phyloP scores from a whole-genome alignment of 805 yeast species.

The Phaffomyces opuntiae region DNA sequence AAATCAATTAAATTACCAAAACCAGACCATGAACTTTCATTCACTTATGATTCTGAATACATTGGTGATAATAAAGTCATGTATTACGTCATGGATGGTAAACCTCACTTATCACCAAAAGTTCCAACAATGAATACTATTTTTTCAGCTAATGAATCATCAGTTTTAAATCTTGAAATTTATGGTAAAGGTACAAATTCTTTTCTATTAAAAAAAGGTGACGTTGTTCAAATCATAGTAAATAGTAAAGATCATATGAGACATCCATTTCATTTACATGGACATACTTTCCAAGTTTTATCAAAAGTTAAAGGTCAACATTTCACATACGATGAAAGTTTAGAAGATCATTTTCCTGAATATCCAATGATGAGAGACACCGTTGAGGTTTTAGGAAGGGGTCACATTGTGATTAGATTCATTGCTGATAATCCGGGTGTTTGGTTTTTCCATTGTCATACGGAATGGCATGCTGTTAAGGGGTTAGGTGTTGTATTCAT shows the following conservation, averaged over 20 bases:
- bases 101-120: slow-evolving; percentile 57
- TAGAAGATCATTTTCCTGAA: slow-evolving; percentile 33
- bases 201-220: slow-evolving; percentile 50
- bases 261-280: slow-evolving; percentile 76
- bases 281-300: slow-evolving; percentile 57
- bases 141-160: slow-evolving; percentile 44
- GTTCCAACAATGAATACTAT: slow-evolving; percentile 66
- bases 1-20: slow-evolving; percentile 32
- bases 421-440: slow-evolving; percentile 85
- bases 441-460: slow-evolving; percentile 92
- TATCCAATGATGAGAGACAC: slow-evolving; percentile 67
- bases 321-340: slow-evolving; percentile 7
- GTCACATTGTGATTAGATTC: slow-evolving; percentile 62
- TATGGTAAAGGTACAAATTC: slow-evolving; percentile 69
- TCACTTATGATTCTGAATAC: slow-evolving; percentile 51
- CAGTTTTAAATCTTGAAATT: slow-evolving; percentile 46
- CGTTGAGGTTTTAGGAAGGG: slow-evolving; percentile 58
- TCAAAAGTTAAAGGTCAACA: slow-evolving; percentile 38
- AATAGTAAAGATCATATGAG: slow-evolving; percentile 74
- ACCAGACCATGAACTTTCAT: slow-evolving; percentile 50
- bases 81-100: slow-evolving; percentile 64
- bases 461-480: slow-evolving; percentile 79
- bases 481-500: slow-evolving; percentile 67
- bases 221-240: slow-evolving; percentile 66
- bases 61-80: slow-evolving; percentile 53